Percentiles rank a stretch among this genome's conserved stretches.
Conservation (phyloP, 768 basidiomycete species). For the Kwoniella dejecticola region DNA sequence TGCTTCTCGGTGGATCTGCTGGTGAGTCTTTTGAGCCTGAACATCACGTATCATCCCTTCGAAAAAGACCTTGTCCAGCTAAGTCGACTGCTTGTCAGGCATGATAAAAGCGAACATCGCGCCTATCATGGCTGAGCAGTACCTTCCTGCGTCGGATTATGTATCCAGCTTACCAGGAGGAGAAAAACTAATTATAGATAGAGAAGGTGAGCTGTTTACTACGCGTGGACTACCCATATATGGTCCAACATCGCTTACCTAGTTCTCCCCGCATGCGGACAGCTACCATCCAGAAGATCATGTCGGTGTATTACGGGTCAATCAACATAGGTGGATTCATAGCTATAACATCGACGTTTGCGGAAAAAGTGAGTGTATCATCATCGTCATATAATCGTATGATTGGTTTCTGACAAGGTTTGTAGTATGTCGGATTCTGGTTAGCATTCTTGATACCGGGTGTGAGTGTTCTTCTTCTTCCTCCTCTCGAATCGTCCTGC, state of each 20-base stretch:
- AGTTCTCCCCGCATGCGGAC: neutral
- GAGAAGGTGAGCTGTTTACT: constrained; percentile 25
- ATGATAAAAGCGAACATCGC: constrained; percentile 38
- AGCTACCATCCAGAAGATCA: constrained; percentile 40
- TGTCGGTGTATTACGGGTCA: constrained; percentile 42
- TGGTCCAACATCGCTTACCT: neutral
- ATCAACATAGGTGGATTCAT: constrained; percentile 53
- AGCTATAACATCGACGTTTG: constrained; percentile 30
- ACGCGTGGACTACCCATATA: too few relatives aligned
- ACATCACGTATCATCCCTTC: too few relatives aligned
- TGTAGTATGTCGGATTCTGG: constrained; percentile 48
- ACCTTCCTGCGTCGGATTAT: constrained; percentile 29
- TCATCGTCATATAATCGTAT: neutral
- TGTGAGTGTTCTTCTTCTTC: constrained; percentile 2
- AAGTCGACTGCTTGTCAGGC: too few relatives aligned
- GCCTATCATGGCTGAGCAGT: constrained; percentile 52
- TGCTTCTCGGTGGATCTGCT: constrained; percentile 24
- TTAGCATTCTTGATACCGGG: constrained; percentile 30
- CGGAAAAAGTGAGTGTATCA: constrained; percentile 34
- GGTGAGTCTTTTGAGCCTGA: constrained; percentile 14
- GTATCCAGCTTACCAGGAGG: constrained; percentile 28
- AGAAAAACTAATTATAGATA: constrained; percentile 45
- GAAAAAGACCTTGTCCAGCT: too few relatives aligned
- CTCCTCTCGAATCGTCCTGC: neutral
- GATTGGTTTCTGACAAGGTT: too few relatives aligned